Conservation (phyloP, 352 stramenopile species). For the Achlya hypogyna region DNA sequence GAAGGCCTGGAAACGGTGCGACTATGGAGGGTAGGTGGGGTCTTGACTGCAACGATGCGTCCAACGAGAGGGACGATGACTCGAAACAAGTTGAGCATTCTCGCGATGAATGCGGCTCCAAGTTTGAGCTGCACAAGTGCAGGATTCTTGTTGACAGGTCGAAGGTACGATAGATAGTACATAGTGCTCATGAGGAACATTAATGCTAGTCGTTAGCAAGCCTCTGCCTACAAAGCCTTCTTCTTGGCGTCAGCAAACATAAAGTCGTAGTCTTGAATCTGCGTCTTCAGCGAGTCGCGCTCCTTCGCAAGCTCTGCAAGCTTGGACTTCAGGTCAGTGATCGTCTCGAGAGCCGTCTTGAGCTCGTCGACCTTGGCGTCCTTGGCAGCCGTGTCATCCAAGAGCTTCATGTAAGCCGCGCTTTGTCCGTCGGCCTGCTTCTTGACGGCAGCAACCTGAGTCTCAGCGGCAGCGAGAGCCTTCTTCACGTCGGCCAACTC, state of each 20-base stretch:
- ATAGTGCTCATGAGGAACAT: background rate
- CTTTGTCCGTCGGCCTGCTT: slow-evolving; percentile 75
- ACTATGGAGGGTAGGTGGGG: no score
- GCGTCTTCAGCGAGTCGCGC: slow-evolving; percentile 56
- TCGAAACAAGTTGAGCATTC: no score
- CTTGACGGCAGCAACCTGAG: slow-evolving; percentile 44
- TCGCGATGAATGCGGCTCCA: background rate
- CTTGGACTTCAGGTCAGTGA: slow-evolving; percentile 35
- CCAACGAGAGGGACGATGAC: no score
- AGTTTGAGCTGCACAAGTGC: background rate
- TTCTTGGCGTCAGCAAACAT: slow-evolving; percentile 85
- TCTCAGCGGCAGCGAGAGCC: slow-evolving; percentile 22
- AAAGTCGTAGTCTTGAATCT: slow-evolving; percentile 85
- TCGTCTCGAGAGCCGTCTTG: slow-evolving; percentile 36
- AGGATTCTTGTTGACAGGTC: background rate
- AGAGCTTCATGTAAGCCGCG: slow-evolving; percentile 69
- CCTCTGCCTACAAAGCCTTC: slow-evolving; percentile 56
- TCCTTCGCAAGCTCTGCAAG: slow-evolving; percentile 47
- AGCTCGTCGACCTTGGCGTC: slow-evolving; percentile 41
- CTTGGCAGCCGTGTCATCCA: slow-evolving; percentile 58
- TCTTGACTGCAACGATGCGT: no score
- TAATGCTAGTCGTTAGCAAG: background rate
- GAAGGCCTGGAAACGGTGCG: no score
- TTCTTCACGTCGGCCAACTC: slow-evolving; percentile 6
- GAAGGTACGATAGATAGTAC: background rate